Conservation (phyloP, 2,329 filamentous ascomycete genomes). For the Metarhizium brunneum region DNA sequence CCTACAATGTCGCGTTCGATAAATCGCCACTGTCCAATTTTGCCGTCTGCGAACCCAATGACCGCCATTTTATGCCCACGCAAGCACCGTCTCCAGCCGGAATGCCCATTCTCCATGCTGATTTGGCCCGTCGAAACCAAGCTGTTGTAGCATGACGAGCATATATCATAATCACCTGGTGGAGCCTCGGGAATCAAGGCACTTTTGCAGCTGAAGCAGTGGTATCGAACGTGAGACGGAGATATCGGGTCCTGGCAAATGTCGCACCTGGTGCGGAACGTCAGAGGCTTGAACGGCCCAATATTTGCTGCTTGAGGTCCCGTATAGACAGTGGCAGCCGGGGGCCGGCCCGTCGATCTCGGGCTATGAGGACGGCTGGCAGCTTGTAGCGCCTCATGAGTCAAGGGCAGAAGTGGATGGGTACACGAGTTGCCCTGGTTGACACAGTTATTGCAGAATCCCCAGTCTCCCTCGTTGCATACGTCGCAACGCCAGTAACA, state of each 20-base stretch:
- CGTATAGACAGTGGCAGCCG: constrained; percentile 38
- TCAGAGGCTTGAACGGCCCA: constrained; percentile 55
- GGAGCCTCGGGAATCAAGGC: constrained; percentile 33
- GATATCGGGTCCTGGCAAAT: constrained; percentile 66
- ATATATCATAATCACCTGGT: constrained; percentile 80
- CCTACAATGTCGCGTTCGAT: constrained; percentile 69
- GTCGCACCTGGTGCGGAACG: constrained; percentile 69
- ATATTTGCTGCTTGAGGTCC: constrained; percentile 36
- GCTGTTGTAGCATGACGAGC: constrained; percentile 64
- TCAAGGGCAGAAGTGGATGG: constrained; percentile 70
- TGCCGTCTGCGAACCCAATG: constrained; percentile 62
- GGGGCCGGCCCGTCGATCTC: constrained; percentile 33
- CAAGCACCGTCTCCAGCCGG: constrained; percentile 76
- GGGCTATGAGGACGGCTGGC: constrained; percentile 29
- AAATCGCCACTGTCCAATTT: constrained; percentile 57
- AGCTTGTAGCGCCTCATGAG: constrained; percentile 41
- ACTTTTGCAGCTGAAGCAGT: constrained; percentile 67
- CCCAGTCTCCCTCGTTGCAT: constrained; percentile 92
- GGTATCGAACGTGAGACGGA: constrained; percentile 60
- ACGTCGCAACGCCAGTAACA: constrained; percentile 84
- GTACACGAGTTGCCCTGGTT: constrained; percentile 74
- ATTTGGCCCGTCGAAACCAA: constrained; percentile 57
- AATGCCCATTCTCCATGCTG: constrained; percentile 63
- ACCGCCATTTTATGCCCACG: constrained; percentile 78
- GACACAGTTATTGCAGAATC: constrained; percentile 82